Base-by-base conservation (phyloP, 192 early-diverging fungal genomes). In the Fimicolochytrium jonesii region DNA sequence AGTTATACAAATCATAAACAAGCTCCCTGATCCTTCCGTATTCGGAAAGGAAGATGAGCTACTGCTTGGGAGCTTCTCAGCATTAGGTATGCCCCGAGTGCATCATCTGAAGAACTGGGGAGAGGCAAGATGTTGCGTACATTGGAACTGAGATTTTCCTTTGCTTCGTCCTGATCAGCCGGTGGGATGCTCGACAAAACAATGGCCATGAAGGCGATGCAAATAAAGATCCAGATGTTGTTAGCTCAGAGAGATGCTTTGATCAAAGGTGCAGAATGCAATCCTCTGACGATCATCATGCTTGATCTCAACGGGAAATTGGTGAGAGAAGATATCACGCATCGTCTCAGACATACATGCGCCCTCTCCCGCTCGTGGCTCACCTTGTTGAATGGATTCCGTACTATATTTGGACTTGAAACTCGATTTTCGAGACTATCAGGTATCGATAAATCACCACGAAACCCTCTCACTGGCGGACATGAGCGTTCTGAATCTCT, bases 1-100 rank as follows among this genome's bases (percentile, higher is more conserved):
- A 1, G 77, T 79, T 20, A 61, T 68, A 6, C 77, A 79, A 56
- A 56, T 78, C 42, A 79, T 82, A 60, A 82, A 82, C 51, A 82
- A 82, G 52, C 41, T 78, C 30, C 74, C 74, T 25, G 72, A 68
- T 11, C 31, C 30, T 3, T 22, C 60, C 6, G 32, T 56, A 10
- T 82, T 82, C 59, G 58, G 56, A 4, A 45, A 56, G 28, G 80
- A 79, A 13, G 80, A 82, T 50, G 72, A 73, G 59, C 25, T 48
- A n/a, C 57, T 76, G 20, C 31, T 77, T 0, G 45, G 28, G 20
- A 64, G 72, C 17, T 82, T 82, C 59, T 51, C 72, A 15, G 35
- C 60, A 11, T 45, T 79, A 17, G 72, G 76, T 77, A 52, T 32
- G 44, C 32, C n/a, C n/a, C n/a, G n/a, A n/a, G n/a, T n/a, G n/a